A percentile compares a stretch with the other conserved stretches of the same genome.
Conservation (phyloP, 2,329 filamentous ascomycete species). For the Cytospora schulzeri region DNA sequence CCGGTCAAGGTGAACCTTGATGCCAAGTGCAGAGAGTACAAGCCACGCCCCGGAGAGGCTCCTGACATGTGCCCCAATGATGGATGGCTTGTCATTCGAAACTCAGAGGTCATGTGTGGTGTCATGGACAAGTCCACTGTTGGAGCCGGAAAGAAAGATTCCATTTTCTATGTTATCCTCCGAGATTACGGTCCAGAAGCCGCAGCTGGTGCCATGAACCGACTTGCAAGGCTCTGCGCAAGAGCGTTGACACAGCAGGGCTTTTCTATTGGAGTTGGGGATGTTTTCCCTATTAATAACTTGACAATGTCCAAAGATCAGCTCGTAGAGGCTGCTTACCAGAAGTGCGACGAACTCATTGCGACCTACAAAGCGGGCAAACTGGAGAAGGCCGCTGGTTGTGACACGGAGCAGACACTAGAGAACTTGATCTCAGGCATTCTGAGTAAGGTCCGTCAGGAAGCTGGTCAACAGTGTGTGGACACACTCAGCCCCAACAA, state of each 20-base stretch:
- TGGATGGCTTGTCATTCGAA: slow-evolving; percentile 87
- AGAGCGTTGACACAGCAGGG: slow-evolving; percentile 86
- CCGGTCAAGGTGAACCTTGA: slow-evolving; percentile 88
- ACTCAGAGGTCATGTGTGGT: slow-evolving; percentile 97
- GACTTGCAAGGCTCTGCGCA: slow-evolving; percentile 86
- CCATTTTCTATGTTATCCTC: slow-evolving; percentile 94
- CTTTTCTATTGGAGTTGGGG: slow-evolving; percentile 94
- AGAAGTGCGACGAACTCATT: slow-evolving; percentile 81
- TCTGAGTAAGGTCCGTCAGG: slow-evolving; percentile 86
- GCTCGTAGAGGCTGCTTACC: slow-evolving; percentile 78
- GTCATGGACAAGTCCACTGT: slow-evolving; percentile 97
- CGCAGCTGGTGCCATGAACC: slow-evolving; percentile 90
- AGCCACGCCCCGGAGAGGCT: slow-evolving; percentile 55
- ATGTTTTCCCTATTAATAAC: slow-evolving; percentile 80
- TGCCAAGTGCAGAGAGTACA: slow-evolving; percentile 84
- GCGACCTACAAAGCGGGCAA: slow-evolving; percentile 77
- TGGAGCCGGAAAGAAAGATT: slow-evolving; percentile 97
- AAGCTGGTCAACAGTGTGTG: slow-evolving; percentile 89
- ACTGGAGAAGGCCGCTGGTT: slow-evolving; percentile 83
- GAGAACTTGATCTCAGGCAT: slow-evolving; percentile 91
- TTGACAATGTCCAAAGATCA: slow-evolving; percentile 73
- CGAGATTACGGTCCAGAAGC: slow-evolving; percentile 91
- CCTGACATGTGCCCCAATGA: slow-evolving; percentile 84
- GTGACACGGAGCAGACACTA: slow-evolving; percentile 87
- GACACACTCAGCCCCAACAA: slow-evolving; percentile 88